These are phyloP conservation scores for Cutaneotrichosporon mucoides DNA, from an alignment of 1,284 basidiomycete genomes.

Conservation along the genomic window DNA sequence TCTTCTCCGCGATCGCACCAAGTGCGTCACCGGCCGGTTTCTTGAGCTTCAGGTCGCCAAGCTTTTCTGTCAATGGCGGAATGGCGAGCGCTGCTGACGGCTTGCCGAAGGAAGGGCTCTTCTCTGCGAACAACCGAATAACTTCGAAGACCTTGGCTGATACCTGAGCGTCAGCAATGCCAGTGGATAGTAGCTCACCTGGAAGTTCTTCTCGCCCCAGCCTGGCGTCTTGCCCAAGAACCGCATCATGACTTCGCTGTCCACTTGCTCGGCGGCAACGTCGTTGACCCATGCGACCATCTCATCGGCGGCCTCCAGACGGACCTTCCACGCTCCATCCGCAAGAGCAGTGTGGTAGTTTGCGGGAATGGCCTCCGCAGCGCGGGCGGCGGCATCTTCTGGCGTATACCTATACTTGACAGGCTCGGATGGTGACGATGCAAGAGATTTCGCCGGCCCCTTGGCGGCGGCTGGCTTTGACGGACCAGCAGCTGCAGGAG, in stretches of 20 bases:
- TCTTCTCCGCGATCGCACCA: conserved; percentile 78
- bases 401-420: conserved; percentile 88
- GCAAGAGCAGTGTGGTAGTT: conserved; percentile 68
- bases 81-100: conserved; percentile 79
- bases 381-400: conserved; percentile 85
- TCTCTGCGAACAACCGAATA: conserved; percentile 68
- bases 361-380: conserved; percentile 68
- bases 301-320: conserved; percentile 81
- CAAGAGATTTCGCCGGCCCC: conserved; percentile 55
- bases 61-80: conserved; percentile 85
- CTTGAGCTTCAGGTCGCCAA: conserved; percentile 95
- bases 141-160: conserved; percentile 80
- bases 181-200: too few relatives aligned
- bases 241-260: conserved; percentile 87
- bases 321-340: conserved; percentile 89
- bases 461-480: conserved; percentile 32
- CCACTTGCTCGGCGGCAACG: conserved; percentile 61
- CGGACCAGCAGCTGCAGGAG: conserved; percentile 37
- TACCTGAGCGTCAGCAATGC: too few relatives aligned
- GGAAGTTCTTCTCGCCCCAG: conserved; percentile 98
- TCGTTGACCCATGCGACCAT: conserved; percentile 77
- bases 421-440: conserved; percentile 60
- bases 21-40: conserved; percentile 92
- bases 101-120: conserved; percentile 76
- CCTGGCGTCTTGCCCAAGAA: conserved; percentile 85